Conservation (phyloP, 805 yeast genomes). For the Metschnikowia henanensis region DNA sequence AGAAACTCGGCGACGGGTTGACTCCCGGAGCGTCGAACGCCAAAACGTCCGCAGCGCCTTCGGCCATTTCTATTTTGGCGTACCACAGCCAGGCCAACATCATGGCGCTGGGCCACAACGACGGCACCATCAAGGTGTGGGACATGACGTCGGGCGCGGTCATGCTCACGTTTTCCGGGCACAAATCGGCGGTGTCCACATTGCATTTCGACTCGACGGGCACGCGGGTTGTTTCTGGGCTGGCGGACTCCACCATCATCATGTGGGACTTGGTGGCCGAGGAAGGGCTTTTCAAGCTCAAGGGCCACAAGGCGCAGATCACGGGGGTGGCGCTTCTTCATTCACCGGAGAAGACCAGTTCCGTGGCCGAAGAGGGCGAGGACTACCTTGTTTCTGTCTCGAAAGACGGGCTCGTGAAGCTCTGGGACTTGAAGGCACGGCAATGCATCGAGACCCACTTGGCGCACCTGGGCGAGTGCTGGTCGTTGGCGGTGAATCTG, state of each 20-base stretch:
- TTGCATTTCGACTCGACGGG: constrained; percentile 78
- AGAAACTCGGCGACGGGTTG: constrained; percentile 59
- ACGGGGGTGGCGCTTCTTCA: constrained; percentile 66
- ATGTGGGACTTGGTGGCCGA: constrained; percentile 96
- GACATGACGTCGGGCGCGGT: constrained; percentile 80
- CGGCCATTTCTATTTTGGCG: constrained; percentile 61
- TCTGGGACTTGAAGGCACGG: constrained; percentile 90
- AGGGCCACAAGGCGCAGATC: constrained; percentile 87
- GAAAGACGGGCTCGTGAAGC: constrained; percentile 87
- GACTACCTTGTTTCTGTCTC: constrained; percentile 76
- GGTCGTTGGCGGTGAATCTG: constrained; percentile 65
- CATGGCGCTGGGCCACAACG: constrained; percentile 85
- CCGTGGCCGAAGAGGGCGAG: constrained; percentile 50
- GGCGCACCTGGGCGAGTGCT: constrained; percentile 92
- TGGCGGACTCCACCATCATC: constrained; percentile 79
- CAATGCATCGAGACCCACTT: constrained; percentile 94
- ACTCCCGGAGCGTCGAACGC: constrained; percentile 73
- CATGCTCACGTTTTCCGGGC: constrained; percentile 86
- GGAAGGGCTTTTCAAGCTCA: constrained; percentile 79
- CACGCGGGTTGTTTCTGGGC: constrained; percentile 82
- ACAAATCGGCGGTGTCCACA: constrained; percentile 71
- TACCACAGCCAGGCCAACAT: constrained; percentile 63
- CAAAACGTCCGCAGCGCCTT: constrained; percentile 57
- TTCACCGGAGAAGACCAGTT: constrained; percentile 20
- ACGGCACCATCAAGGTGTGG: constrained; percentile 91